These are phyloP conservation scores for Hypoxylon sp. DNA, from an alignment of 2,329 filamentous ascomycete genomes.

Conservation along the genomic window DNA sequence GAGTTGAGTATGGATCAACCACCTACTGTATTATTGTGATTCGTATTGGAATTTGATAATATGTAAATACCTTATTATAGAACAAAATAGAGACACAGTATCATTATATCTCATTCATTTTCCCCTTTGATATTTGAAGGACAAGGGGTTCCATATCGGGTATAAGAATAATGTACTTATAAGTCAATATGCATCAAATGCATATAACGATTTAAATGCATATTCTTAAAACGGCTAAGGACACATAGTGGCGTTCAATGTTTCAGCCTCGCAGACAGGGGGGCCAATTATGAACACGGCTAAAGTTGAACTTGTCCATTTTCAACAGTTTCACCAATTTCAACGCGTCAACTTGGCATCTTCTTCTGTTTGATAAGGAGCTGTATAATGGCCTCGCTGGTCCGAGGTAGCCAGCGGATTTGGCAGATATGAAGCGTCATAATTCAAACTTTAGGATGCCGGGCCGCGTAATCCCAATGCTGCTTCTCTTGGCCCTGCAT, in stretches of 20 bases:
- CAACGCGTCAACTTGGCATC: conserved; percentile 12
- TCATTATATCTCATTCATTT: neutral
- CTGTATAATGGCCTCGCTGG: conserved; percentile 47
- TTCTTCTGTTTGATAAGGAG: conserved; percentile 9
- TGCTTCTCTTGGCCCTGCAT: conserved; percentile 48
- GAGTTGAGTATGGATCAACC: neutral
- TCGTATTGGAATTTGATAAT: too few relatives aligned
- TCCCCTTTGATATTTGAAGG: neutral
- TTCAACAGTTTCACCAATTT: conserved; percentile 22
- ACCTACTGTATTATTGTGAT: neutral
- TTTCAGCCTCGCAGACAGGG: conserved; percentile 38
- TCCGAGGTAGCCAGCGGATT: conserved; percentile 47
- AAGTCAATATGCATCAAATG: neutral
- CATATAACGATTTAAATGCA: conserved; percentile 7
- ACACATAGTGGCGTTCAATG: conserved; percentile 14
- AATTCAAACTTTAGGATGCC: conserved; percentile 36
- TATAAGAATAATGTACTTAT: neutral
- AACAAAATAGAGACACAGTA: neutral
- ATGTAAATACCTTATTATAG: too few relatives aligned
- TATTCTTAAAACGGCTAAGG: conserved; percentile 13
- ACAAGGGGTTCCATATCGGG: neutral
- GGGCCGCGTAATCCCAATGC: conserved; percentile 38
- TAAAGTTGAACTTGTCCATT: conserved; percentile 40
- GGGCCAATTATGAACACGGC: conserved; percentile 33
- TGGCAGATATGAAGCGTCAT: conserved; percentile 39